Evolutionary conservation across 2,329 filamentous ascomycete species (phyloP), one percentile per base, ranked within the genome.

Genomic region (Pleurostoma richardsiae): DNA sequence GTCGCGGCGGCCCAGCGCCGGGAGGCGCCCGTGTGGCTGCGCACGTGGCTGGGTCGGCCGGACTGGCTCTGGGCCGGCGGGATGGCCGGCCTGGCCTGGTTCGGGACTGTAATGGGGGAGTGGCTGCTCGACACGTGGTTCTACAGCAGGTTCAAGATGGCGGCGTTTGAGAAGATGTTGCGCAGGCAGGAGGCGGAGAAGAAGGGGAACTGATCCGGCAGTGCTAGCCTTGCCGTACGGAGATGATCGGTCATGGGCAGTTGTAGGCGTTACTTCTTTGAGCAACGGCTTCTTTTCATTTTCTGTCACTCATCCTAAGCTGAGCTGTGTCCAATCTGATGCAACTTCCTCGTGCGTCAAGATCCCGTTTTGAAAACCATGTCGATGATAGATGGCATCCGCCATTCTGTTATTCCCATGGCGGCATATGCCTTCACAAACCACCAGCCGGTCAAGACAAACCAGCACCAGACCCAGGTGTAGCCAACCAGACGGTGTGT

Each of bases 51-150:
- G n/a, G 48, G 49, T 6, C 38, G 49, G 33, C 47, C 49, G 6
- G 49, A 51, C 29, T 51, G 49, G 49, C 49, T 49, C 10, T 51
- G 49, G 29, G 45, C 41, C 5, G 49, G 49, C 4, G 49, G 49
- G 7, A 11, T 47, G 29, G 42, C 49, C 4, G 40, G 27, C 26
- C 2, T 27, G 10, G 7, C 42, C 4, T 51, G 49, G 49, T 30
- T 43, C 6, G 49, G 44, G 4, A 36, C 49, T 2, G 46, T 27
- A 4, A 4, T 47, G 4, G 49, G 49, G 28, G 49, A 51, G 42
- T 51, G 49, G 49, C 28, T 51, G 19, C 2, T 33, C n/a, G 49
- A 51, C n/a, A 41, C 44, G 0, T 29, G 47, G 1, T 11, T 47
- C 33, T 51, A 51, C 10, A 47, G 47, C 11, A 49, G 49, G 47